Conservation (phyloP, 1,284 basidiomycete species). For the Rhodotorula glutinis region DNA sequence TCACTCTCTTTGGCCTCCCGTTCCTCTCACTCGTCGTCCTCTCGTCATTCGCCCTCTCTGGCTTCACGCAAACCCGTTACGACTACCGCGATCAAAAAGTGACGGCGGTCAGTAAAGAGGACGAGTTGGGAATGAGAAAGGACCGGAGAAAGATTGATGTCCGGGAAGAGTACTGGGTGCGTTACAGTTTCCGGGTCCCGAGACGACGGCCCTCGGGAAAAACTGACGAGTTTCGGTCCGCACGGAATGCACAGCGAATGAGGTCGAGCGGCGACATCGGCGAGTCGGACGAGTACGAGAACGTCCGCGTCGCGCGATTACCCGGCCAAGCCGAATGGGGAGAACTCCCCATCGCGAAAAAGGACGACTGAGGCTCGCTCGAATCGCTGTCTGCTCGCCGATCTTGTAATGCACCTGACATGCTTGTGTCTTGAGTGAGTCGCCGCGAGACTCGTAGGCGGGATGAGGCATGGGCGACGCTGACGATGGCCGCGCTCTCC, state of each 20-base stretch:
- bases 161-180: constrained; percentile 90
- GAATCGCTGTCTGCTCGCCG: not conserved
- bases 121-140: constrained; percentile 74
- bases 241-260: constrained; percentile 34
- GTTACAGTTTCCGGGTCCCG: constrained; percentile 47
- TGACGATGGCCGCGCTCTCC: too few species aligned
- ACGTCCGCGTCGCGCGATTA: constrained; percentile 43
- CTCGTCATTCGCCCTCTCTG: constrained; percentile 77
- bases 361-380: not conserved
- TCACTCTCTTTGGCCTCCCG: constrained; percentile 72
- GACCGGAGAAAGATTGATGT: constrained; percentile 85
- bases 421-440: too few species aligned
- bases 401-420: too few species aligned
- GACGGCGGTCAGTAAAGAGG: constrained; percentile 70
- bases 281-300: constrained; percentile 41
- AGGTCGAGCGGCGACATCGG: constrained; percentile 32
- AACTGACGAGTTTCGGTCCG: too few species aligned
- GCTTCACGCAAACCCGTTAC: constrained; percentile 86
- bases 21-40: constrained; percentile 82
- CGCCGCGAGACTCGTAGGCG: too few species aligned
- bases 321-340: constrained; percentile 45
- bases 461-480: too few species aligned
- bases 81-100: constrained; percentile 80
- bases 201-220: too few species aligned
- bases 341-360: constrained; percentile 36